phyloP scores from a whole-genome alignment of 139 green algal species.

The Chara braunii region DNA sequence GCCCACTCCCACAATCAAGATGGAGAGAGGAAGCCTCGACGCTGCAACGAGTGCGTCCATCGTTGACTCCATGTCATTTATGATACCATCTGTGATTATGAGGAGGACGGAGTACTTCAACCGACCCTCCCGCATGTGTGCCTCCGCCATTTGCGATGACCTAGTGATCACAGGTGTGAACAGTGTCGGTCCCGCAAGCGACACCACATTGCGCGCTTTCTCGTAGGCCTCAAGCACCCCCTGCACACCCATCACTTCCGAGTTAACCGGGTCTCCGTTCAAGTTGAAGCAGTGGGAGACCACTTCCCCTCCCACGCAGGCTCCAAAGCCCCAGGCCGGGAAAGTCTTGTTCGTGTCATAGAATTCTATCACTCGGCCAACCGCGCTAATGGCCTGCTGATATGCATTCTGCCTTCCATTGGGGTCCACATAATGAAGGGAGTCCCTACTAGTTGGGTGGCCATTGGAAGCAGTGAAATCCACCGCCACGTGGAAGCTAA shows the following conservation, averaged over 20 bases:
- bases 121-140: not conserved
- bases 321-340: conserved; percentile 15
- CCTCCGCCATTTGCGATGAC: not conserved
- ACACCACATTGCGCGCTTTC: not conserved
- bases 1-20: conserved; percentile 15
- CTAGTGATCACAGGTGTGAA: conserved; percentile 10
- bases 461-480: not conserved
- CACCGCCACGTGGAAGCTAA: not conserved
- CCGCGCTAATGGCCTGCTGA: conserved; percentile 4
- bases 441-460: not conserved
- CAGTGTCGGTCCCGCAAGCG: conserved; percentile 10
- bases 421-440: not conserved
- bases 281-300: conserved; percentile 18
- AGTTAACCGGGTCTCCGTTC: not conserved
- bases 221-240: conserved; percentile 9
- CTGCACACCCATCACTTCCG: conserved; percentile 7
- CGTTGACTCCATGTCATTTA: conserved; percentile 20
- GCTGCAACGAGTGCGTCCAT: not conserved
- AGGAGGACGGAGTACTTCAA: not conserved
- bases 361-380: conserved; percentile 13
- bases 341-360: conserved; percentile 19
- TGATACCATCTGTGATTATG: conserved; percentile 5
- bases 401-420: not conserved
- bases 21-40: conserved; percentile 4
- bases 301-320: not conserved